These are phyloP conservation scores for Fusarium subtropicale DNA, from an alignment of 2,329 filamentous ascomycete genomes.

Conservation along the genomic window DNA sequence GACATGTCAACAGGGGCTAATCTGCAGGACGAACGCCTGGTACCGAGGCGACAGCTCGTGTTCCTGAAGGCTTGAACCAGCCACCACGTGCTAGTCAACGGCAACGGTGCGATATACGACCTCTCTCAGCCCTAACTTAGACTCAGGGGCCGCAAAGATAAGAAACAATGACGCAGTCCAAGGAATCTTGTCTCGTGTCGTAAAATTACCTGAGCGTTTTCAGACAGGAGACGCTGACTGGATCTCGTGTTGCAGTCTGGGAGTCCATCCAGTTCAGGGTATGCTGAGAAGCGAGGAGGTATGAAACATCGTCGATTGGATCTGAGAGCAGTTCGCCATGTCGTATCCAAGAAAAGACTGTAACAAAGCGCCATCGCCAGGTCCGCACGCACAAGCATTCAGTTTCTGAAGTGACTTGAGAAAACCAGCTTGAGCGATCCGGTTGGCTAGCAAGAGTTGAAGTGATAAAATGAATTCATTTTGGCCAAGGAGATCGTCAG, in stretches of 20 bases:
- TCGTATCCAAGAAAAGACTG: conserved; percentile 36
- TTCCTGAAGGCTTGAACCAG: conserved; percentile 26
- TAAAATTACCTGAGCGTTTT: conserved; percentile 20
- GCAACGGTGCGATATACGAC: conserved; percentile 26
- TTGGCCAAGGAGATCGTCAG: background rate
- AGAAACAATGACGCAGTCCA: conserved; percentile 20
- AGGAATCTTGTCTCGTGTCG: conserved; percentile 27
- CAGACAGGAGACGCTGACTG: conserved; percentile 22
- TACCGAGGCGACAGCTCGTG: conserved; percentile 37
- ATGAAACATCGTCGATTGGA: conserved; percentile 17
- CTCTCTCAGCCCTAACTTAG: conserved; percentile 33
- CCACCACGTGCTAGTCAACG: conserved; percentile 34
- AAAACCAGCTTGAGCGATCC: background rate
- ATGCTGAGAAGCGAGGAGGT: conserved; percentile 2
- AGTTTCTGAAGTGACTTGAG: background rate
- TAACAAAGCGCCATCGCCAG: background rate
- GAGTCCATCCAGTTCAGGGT: conserved; percentile 20
- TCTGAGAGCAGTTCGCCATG: conserved; percentile 4
- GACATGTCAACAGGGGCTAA: conserved; percentile 36
- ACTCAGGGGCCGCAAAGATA: conserved; percentile 10
- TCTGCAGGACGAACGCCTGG: conserved; percentile 30
- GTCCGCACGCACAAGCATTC: background rate
- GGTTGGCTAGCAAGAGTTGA: background rate
- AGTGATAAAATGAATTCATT: background rate
- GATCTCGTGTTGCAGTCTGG: conserved; percentile 29